A percentile compares a stretch with the other conserved stretches of the same genome.
phyloP scores from a whole-genome alignment of 1,139 yeast species.

The Tardiomyces blankii region DNA sequence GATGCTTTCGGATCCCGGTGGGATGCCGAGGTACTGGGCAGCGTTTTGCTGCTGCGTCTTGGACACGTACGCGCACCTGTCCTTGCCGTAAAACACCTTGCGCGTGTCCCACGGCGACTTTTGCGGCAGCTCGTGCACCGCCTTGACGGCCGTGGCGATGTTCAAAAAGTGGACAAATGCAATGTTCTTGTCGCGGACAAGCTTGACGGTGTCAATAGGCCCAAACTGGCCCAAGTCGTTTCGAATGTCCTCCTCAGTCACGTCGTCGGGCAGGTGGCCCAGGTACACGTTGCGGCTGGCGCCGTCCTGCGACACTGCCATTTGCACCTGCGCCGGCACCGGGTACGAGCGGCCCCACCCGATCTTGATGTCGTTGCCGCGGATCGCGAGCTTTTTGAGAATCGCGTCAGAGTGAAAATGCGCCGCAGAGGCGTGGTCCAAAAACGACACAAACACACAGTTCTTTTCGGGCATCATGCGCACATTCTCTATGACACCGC shows the following conservation, averaged over 20 bases:
- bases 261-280: conserved; percentile 51
- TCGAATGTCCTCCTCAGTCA: conserved; percentile 51
- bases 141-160: conserved; percentile 74
- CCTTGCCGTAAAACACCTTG: conserved; percentile 78
- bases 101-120: conserved; percentile 48
- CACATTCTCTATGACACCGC: conserved; percentile 78
- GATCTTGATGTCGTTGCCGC: conserved; percentile 37
- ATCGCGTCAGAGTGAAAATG: conserved; percentile 43
- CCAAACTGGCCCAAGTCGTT: conserved; percentile 68
- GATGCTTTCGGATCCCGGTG: conserved; percentile 80
- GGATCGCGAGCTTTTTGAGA: conserved; percentile 32
- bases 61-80: conserved; percentile 73
- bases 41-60: conserved; percentile 96
- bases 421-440: conserved; percentile 34
- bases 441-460: conserved; percentile 35
- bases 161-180: conserved; percentile 74
- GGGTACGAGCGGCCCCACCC: conserved; percentile 64
- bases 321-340: conserved; percentile 55
- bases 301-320: conserved; percentile 71
- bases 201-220: conserved; percentile 68
- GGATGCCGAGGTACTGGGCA: conserved; percentile 85
- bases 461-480: conserved; percentile 40
- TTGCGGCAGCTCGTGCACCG: conserved; percentile 53
- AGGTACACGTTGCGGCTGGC: conserved; percentile 89
- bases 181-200: conserved; percentile 60